Evolutionary conservation across 1,139 yeast species (phyloP).

Genomic region (Yamadazyma taylorii): DNA sequence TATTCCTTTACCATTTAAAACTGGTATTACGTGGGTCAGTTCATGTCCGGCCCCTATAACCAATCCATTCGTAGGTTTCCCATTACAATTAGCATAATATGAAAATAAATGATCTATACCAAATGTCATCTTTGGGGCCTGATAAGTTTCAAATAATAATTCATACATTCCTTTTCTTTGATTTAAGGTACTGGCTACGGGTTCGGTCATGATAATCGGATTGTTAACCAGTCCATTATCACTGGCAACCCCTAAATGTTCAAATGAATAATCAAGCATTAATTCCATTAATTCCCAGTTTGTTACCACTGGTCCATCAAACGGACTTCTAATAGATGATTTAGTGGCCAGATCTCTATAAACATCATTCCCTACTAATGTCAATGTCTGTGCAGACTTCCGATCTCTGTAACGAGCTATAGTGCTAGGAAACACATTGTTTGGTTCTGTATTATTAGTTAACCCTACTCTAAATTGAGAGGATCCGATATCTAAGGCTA

Average conservation of each 20-base stretch:
- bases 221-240: constrained; percentile 57
- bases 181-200: constrained; percentile 64
- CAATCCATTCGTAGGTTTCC: constrained; percentile 48
- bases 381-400: constrained; percentile 58
- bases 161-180: constrained; percentile 80
- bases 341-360: constrained; percentile 68
- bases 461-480: constrained; percentile 72
- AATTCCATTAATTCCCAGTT: constrained; percentile 92
- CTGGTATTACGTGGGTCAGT: constrained; percentile 81
- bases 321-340: constrained; percentile 74
- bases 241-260: constrained; percentile 70
- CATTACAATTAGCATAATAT: constrained; percentile 51
- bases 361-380: constrained; percentile 83
- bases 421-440: constrained; percentile 66
- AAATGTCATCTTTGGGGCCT: constrained; percentile 68
- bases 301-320: constrained; percentile 80
- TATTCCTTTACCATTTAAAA: constrained; percentile 63
- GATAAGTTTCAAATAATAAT: constrained; percentile 77
- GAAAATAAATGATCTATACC: constrained; percentile 86
- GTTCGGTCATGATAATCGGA: constrained; percentile 83
- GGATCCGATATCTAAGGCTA: constrained; percentile 82
- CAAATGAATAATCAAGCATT: constrained; percentile 79
- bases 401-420: constrained; percentile 80
- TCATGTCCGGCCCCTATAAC: constrained; percentile 84
- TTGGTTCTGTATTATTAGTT: constrained; percentile 53